phyloP scores from a whole-genome alignment of 2,329 filamentous ascomycete genomes.

The Calonectria hawksworthii region DNA sequence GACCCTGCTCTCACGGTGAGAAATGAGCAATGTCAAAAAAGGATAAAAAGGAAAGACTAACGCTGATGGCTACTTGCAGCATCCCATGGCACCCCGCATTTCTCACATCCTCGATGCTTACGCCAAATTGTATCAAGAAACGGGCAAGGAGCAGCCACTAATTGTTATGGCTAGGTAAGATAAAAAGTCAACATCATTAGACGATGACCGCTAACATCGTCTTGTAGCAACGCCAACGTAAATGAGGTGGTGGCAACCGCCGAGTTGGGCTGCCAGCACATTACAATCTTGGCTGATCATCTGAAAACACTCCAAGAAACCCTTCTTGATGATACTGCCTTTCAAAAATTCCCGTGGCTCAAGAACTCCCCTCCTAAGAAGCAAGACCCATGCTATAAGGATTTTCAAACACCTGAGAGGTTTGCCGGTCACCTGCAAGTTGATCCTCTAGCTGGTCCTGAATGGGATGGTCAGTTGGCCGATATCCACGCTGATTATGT shows the following conservation, averaged over 20 bases:
- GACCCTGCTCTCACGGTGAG: conserved; percentile 35
- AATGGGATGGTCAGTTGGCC: conserved; percentile 54
- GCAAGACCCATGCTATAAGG: conserved; percentile 12
- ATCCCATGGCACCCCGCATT: not conserved
- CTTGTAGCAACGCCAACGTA: conserved; percentile 30
- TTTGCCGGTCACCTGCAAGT: conserved; percentile 50
- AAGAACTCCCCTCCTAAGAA: not conserved
- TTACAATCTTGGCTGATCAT: conserved; percentile 32
- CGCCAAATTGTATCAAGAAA: not conserved
- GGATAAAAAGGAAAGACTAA: not conserved
- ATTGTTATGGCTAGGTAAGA: conserved; percentile 4
- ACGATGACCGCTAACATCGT: not conserved
- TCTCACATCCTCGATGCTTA: conserved; percentile 1
- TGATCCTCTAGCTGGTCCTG: conserved; percentile 55
- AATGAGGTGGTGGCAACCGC: conserved; percentile 36
- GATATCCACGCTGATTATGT: conserved; percentile 59
- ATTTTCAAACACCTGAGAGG: conserved; percentile 46
- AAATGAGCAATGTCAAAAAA: too few relatives aligned
- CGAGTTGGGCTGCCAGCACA: conserved; percentile 37
- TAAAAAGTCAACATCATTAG: not conserved
- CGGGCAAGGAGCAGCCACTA: not conserved
- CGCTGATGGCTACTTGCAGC: not conserved
- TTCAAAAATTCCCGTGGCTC: conserved; percentile 2
- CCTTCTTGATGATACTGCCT: conserved; percentile 9
- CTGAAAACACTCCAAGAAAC: conserved; percentile 31